Evolutionary conservation across 1,284 basidiomycete genomes (phyloP), one percentile per base, ranked within the genome.

Genomic region (Boletus holoroseus): DNA sequence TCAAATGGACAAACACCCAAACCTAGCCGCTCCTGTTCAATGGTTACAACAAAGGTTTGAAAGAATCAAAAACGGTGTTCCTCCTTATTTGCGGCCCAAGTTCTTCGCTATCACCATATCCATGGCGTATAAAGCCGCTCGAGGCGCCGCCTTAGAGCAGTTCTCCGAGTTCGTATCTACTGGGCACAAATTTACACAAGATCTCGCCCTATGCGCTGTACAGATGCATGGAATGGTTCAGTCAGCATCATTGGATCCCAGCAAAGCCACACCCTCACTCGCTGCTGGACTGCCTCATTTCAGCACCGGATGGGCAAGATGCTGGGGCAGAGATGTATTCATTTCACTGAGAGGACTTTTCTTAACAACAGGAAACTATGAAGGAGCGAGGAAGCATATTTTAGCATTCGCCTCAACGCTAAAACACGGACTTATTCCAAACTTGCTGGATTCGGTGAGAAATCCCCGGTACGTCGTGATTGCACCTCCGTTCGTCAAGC

Each of bases 261-360:
- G 65, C 2, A 78, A 79, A 60, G 69, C 77, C 2, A 86, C 84
- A 0, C 83, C 94, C 2, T 91, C 86, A 9, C 75, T 97, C 26
- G 93, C 94, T 2, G 94, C 94, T n/a, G 94, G 94, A 18, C 72
- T 97, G 26, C 93, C 94, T 11, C 94, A 97, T 71, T 97, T 97
- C 62, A 75, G 90, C 2, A 73, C 87, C 7, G 85, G 85, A 6
- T 97, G 94, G 94, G 92, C 92, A 13, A 78, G 94, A 42, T 93
- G 90, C 64, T 97, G 94, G 94, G 94, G 94, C n/a, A 81, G 94
- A 34, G 94, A 97, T 68, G 91, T 95, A 1, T 94, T 94, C 71
- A 95, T 96, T 67, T 94, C 92, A 0, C 73, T 95, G 12, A 83
- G 92, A 54, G 94, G 94, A 3, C 74, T 97, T 41, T 95, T 96